Evolutionary conservation across 345 rosid species (phyloP).

Genomic region (Eucalyptus marginata): DNA sequence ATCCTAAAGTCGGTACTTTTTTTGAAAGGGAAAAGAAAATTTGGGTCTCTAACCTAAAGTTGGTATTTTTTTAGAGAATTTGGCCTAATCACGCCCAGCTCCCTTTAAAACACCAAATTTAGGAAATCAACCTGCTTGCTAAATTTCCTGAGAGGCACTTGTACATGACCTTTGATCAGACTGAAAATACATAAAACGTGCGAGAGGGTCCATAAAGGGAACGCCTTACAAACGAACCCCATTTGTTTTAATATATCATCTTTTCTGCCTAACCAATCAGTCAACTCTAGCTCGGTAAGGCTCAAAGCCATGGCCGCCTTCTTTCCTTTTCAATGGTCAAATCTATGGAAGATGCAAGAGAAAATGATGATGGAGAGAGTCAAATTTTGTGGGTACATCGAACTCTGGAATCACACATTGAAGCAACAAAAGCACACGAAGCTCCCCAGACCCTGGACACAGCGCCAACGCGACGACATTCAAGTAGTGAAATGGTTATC

Average conservation of each 20-base stretch:
- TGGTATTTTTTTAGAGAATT: background rate
- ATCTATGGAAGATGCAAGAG: background rate
- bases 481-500: background rate
- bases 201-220: background rate
- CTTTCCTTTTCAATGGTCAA: background rate
- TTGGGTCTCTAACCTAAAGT: too few species aligned
- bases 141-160: background rate
- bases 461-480: background rate
- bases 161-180: background rate
- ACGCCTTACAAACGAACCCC: background rate
- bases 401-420: background rate
- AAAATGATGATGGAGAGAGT: background rate
- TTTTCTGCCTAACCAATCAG: background rate
- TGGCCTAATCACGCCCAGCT: rapidly evolving
- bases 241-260: rapidly evolving
- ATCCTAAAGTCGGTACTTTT: background rate
- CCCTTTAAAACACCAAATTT: background rate
- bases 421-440: background rate
- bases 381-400: background rate
- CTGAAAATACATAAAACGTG: background rate
- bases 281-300: background rate
- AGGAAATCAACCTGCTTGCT: background rate
- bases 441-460: background rate
- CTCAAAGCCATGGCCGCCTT: background rate
- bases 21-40: too few species aligned